Conservation (phyloP, 2,329 filamentous ascomycete species). For the Fusarium pseudograminearum region DNA sequence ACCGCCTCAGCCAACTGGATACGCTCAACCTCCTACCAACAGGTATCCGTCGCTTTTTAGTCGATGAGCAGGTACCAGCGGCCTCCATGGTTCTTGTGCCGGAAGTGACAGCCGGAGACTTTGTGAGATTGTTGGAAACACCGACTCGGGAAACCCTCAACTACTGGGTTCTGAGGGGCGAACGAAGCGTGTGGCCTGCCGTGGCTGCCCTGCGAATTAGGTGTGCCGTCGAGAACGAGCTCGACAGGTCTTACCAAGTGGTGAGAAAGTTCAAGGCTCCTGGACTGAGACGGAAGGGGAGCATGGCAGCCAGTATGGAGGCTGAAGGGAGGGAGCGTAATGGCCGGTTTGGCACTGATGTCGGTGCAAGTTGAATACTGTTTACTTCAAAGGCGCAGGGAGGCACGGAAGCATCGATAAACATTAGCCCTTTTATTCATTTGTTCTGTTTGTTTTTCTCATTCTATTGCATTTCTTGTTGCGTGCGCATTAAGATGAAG, state of each 20-base stretch:
- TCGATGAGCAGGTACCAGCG: constrained; percentile 85
- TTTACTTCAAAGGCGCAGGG: constrained; percentile 2
- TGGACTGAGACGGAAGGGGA: constrained; percentile 61
- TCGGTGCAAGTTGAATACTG: constrained; percentile 24
- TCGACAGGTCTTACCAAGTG: constrained; percentile 86
- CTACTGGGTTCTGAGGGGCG: constrained; percentile 87
- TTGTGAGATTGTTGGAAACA: constrained; percentile 82
- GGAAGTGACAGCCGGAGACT: constrained; percentile 78
- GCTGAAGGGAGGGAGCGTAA: constrained; percentile 37
- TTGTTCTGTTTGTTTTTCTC: background rate
- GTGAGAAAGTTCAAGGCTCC: constrained; percentile 73
- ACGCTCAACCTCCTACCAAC: constrained; percentile 78
- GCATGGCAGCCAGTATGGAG: constrained; percentile 51
- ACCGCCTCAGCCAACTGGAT: constrained; percentile 85
- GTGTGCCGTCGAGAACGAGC: constrained; percentile 86
- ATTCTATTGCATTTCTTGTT: background rate
- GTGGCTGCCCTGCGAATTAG: constrained; percentile 84
- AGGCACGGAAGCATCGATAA: constrained; percentile 8
- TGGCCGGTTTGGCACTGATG: constrained; percentile 24
- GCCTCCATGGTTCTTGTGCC: constrained; percentile 85
- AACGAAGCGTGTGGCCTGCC: constrained; percentile 91
- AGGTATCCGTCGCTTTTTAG: constrained; percentile 78
- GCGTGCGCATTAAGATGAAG: background rate
- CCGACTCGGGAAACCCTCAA: constrained; percentile 80
- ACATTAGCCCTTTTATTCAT: constrained; percentile 1